Conservation (phyloP, 371 early-diverging fungal species). For the Catenaria anguillulae region DNA sequence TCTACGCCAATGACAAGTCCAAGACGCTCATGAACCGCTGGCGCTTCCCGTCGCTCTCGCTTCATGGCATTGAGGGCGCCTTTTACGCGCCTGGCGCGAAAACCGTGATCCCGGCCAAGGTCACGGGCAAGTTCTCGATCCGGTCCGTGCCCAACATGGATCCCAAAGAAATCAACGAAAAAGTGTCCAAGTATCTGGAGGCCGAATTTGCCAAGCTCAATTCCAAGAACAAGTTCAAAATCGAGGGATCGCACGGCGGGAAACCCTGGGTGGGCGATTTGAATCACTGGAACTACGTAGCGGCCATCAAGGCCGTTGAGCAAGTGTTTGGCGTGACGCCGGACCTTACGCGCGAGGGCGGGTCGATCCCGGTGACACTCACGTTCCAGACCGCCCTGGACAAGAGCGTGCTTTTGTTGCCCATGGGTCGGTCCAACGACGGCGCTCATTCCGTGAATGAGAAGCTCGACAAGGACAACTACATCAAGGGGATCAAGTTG, state of each 20-base stretch:
- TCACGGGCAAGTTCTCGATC: slow-evolving; percentile 91
- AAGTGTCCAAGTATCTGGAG: slow-evolving; percentile 54
- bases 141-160: slow-evolving; percentile 85
- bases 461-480: slow-evolving; percentile 82
- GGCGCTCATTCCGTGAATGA: slow-evolving; percentile 97
- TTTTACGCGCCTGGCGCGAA: slow-evolving; percentile 86
- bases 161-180: slow-evolving; percentile 55
- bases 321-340: slow-evolving; percentile 75
- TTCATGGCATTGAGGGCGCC: slow-evolving; percentile 92
- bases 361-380: slow-evolving; percentile 93
- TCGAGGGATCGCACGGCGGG: slow-evolving; percentile 67
- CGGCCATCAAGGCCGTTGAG: slow-evolving; percentile 77
- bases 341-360: slow-evolving; percentile 93
- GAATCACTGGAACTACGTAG: slow-evolving; percentile 80
- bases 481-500: slow-evolving; percentile 84
- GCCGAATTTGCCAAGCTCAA: slow-evolving; percentile 74
- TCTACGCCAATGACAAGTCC: slow-evolving; percentile 53
- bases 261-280: slow-evolving; percentile 86
- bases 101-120: slow-evolving; percentile 93
- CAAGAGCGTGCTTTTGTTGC: slow-evolving; percentile 67
- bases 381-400: slow-evolving; percentile 88
- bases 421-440: slow-evolving; percentile 79
- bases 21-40: slow-evolving; percentile 71
- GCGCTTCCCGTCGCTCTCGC: slow-evolving; percentile 86
- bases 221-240: slow-evolving; percentile 61